Evolutionary conservation across 345 rosid species (phyloP).

Genomic region (Camelina neglecta): DNA sequence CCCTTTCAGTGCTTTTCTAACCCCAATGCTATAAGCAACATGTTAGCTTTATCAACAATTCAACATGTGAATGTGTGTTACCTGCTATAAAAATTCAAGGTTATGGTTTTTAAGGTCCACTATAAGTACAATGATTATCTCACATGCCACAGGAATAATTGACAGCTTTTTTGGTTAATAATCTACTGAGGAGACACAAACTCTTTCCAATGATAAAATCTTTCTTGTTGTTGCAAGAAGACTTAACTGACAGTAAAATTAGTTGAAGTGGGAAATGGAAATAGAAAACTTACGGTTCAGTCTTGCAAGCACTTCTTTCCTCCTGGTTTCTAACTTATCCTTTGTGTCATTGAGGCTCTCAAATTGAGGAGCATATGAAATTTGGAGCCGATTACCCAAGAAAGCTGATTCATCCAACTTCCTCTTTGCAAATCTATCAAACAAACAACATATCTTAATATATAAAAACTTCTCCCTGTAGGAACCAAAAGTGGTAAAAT

Average conservation of each 20-base stretch:
- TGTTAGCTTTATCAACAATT: not conserved
- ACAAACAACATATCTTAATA: conserved; percentile 1
- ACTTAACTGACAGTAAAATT: not conserved
- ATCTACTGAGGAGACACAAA: too few relatives aligned
- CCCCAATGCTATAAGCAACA: not conserved
- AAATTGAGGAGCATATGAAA: conserved; percentile 80
- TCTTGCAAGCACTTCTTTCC: conserved; percentile 73
- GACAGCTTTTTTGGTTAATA: too few relatives aligned
- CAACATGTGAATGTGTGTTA: not conserved
- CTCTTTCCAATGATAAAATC: conserved; percentile 1
- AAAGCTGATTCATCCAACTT: conserved; percentile 82
- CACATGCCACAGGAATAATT: not conserved
- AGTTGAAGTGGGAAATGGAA: not conserved
- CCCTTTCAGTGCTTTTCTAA: not conserved
- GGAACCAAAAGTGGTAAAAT: conserved; percentile 6
- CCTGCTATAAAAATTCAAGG: too few relatives aligned
- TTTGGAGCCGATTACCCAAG: conserved; percentile 72
- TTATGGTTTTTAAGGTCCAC: too few relatives aligned
- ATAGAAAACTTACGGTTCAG: conserved; percentile 59
- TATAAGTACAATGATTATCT: not conserved
- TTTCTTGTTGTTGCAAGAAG: conserved; percentile 17
- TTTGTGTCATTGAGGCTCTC: conserved; percentile 73
- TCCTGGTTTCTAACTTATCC: conserved; percentile 80
- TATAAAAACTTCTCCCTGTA: not conserved
- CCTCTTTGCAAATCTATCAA: conserved; percentile 80